Conservation (phyloP, 768 basidiomycete genomes). For the Pleurotus eryngii region DNA sequence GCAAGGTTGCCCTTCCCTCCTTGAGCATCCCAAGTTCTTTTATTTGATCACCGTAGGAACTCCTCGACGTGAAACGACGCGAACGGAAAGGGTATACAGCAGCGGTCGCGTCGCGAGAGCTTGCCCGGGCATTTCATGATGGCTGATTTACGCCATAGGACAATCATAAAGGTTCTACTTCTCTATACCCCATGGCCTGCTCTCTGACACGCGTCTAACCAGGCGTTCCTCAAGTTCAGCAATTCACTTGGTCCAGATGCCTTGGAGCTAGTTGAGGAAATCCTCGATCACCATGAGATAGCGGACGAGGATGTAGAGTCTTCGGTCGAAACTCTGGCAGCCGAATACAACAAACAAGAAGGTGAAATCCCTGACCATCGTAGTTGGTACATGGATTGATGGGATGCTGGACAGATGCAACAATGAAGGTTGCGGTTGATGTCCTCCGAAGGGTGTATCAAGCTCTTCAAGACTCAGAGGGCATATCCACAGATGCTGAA, state of each 20-base stretch:
- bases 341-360: slow-evolving; percentile 89
- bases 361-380: slow-evolving; percentile 34
- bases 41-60: no score
- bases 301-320: slow-evolving; percentile 64
- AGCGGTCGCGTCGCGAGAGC: not conserved
- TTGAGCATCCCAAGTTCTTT: no score
- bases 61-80: no score
- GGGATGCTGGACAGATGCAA: slow-evolving; percentile 50
- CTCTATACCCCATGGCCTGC: not conserved
- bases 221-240: slow-evolving; percentile 88
- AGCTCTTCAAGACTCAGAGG: slow-evolving; percentile 63
- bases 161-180: slow-evolving; percentile 42
- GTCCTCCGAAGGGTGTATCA: slow-evolving; percentile 74
- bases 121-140: slow-evolving; percentile 20
- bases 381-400: not conserved
- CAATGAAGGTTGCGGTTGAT: slow-evolving; percentile 75
- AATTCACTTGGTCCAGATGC: slow-evolving; percentile 83
- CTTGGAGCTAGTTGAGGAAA: slow-evolving; percentile 64
- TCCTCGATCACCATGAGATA: slow-evolving; percentile 72
- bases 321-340: slow-evolving; percentile 76
- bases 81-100: no score
- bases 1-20: no score
- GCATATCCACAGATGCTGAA: slow-evolving; percentile 36
- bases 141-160: slow-evolving; percentile 45
- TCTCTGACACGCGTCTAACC: not conserved